Evolutionary conservation across 805 yeast genomes (phyloP).

Genomic region (Yarrowia divulgata): DNA sequence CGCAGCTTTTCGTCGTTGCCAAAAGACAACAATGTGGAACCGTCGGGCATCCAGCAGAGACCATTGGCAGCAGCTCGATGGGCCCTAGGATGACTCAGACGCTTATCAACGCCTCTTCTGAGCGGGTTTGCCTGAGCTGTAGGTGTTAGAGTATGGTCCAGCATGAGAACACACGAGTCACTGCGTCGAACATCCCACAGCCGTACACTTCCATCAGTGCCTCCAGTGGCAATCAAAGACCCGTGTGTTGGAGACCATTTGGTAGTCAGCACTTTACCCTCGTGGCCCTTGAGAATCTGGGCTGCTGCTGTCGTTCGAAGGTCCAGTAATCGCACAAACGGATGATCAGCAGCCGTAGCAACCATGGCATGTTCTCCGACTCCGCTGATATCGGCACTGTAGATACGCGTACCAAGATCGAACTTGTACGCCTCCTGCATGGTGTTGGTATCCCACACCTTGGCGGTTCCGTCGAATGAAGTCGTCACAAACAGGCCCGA

Average conservation of each 20-base stretch:
- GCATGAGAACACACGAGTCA: slow-evolving; percentile 64
- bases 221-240: slow-evolving; percentile 84
- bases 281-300: slow-evolving; percentile 71
- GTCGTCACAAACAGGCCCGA: slow-evolving; percentile 84
- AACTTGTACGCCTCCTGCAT: slow-evolving; percentile 73
- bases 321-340: slow-evolving; percentile 73
- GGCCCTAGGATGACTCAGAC: slow-evolving; percentile 57
- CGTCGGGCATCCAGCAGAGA: slow-evolving; percentile 72
- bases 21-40: slow-evolving; percentile 66
- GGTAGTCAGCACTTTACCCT: slow-evolving; percentile 62
- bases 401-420: slow-evolving; percentile 65
- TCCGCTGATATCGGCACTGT: slow-evolving; percentile 68
- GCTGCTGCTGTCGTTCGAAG: slow-evolving; percentile 74
- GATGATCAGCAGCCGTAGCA: slow-evolving; percentile 75
- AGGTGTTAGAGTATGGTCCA: slow-evolving; percentile 54
- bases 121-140: slow-evolving; percentile 17
- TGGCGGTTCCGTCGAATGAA: slow-evolving; percentile 78
- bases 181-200: slow-evolving; percentile 78
- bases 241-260: slow-evolving; percentile 82
- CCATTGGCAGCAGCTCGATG: slow-evolving; percentile 85
- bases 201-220: slow-evolving; percentile 93
- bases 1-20: slow-evolving; percentile 84
- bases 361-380: slow-evolving; percentile 60
- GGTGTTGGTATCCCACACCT: slow-evolving; percentile 79
- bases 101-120: slow-evolving; percentile 25